Percentiles rank a stretch among this genome's conserved stretches.
Conservation (phyloP, 495 filamentous ascomycete genomes). For the Parmelia sp. region DNA sequence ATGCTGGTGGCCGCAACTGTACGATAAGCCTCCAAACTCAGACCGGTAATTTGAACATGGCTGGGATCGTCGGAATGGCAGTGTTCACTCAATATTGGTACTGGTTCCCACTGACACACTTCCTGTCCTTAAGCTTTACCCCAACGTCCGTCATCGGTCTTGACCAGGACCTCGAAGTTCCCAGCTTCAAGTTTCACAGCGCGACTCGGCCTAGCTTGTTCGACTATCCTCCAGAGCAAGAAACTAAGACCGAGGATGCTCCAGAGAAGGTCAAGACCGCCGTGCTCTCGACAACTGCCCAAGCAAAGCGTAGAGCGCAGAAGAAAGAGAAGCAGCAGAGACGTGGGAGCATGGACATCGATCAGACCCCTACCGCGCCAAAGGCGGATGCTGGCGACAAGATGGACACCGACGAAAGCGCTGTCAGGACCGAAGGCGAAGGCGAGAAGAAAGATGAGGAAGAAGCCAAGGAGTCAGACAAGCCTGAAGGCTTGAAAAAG, state of each 20-base stretch:
- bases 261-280: constrained; percentile 93
- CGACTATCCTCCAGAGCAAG: constrained; percentile 94
- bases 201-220: constrained; percentile 91
- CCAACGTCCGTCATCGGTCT: constrained; percentile 93
- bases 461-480: constrained; percentile 45
- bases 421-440: constrained; percentile 54
- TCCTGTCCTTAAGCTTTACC: constrained; percentile 86
- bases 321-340: constrained; percentile 66
- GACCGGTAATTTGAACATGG: constrained; percentile 96
- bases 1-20: constrained; percentile 96
- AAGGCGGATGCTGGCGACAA: constrained; percentile 67
- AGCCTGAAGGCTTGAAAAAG: constrained; percentile 56
- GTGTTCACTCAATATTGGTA: constrained; percentile 99
- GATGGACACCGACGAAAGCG: constrained; percentile 83
- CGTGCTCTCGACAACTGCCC: constrained; percentile 91
- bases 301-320: constrained; percentile 86
- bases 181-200: constrained; percentile 93
- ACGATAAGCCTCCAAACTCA: constrained; percentile 96
- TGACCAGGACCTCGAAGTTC: constrained; percentile 86
- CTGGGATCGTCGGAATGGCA: constrained; percentile 93
- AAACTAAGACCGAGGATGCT: constrained; percentile 87
- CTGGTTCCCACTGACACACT: constrained; percentile 99
- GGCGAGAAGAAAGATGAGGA: constrained; percentile 49
- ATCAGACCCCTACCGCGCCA: constrained; percentile 67
- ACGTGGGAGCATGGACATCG: constrained; percentile 81